Base-by-base conservation (phyloP, 75 land plant genomes). In the Pinus taeda region DNA sequence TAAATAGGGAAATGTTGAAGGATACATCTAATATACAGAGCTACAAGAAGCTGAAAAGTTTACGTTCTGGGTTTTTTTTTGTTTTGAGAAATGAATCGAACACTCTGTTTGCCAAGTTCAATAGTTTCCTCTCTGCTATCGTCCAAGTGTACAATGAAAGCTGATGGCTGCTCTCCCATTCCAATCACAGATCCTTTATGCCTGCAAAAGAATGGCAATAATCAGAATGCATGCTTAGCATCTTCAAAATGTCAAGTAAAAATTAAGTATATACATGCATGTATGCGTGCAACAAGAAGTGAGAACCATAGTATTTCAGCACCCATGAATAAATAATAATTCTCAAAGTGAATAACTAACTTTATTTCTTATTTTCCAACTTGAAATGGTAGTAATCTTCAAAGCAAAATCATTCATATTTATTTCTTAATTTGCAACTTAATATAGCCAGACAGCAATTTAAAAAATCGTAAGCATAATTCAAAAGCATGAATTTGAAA, bases 21-120 rank as follows among this genome's bases (percentile, higher is more conserved):
- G 42, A 69, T 42, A 45, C 72, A 69, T 69, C 39, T 69, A 69
- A 42, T 69, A 69, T 69, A 69, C 72, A 69, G 42, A 69, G 42
- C 42, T 42, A 69, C 72, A 69, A 42, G 21, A n/a, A 69, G 76
- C 15, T 61, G 57, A 59, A 59, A 85, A 57, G 36, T 76, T 86
- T 82, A 86, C 61, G 62, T 73, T 76, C 79, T 86, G 22, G 85
- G 60, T 57, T 79, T 60, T 66, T 86, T 88, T 22, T 81, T 90
- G 65, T 85, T 90, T 63, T 88, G 85, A 45, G 93, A 80, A 75
- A 93, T 87, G 71, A 96, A 82, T 0, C 95, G 97, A 79, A 94
- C 80, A 24, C 83, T 80, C 78, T 95, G 95, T 73, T 94, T 94
- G 59, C 91, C 93, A 62, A 93, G 87, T 66, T 94, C 89, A 73